phyloP scores from a whole-genome alignment of 306 rosid genomes.

The Lablab purpureus region DNA sequence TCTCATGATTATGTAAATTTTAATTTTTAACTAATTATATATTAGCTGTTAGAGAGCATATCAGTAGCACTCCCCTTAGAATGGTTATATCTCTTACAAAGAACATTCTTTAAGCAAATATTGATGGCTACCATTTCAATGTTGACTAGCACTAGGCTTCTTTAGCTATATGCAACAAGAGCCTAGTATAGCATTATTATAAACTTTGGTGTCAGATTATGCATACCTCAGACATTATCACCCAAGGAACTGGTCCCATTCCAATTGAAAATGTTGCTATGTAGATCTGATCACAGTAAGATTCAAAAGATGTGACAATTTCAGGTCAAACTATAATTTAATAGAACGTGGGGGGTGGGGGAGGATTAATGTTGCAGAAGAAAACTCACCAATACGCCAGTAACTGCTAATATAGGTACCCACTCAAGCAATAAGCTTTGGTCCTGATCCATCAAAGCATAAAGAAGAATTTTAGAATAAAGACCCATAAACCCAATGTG shows the following conservation, averaged over 20 bases:
- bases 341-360: neutral
- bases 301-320: conserved; percentile 9
- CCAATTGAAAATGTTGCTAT: conserved; percentile 77
- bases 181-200: neutral
- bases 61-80: neutral
- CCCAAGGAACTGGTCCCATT: conserved; percentile 90
- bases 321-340: conserved; percentile 1
- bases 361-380: neutral
- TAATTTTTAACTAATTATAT: too few relatives aligned
- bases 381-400: conserved; percentile 76
- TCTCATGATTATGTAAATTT: too few relatives aligned
- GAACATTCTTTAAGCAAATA: neutral
- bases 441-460: conserved; percentile 49
- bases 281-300: conserved; percentile 60
- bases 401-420: conserved; percentile 61
- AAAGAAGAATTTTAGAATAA: conserved; percentile 23
- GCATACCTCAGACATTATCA: conserved; percentile 92
- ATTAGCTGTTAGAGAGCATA: too few relatives aligned
- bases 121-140: conserved; percentile 3
- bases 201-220: conserved; percentile 6
- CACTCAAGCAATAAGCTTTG: conserved; percentile 53
- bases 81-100: neutral
- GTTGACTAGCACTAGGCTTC: neutral
- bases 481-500: neutral
- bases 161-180: conserved; percentile 6